Evolutionary conservation across 2,329 filamentous ascomycete genomes (phyloP), one percentile per base, ranked within the genome.

Genomic region (Lecanosticta acicola): DNA sequence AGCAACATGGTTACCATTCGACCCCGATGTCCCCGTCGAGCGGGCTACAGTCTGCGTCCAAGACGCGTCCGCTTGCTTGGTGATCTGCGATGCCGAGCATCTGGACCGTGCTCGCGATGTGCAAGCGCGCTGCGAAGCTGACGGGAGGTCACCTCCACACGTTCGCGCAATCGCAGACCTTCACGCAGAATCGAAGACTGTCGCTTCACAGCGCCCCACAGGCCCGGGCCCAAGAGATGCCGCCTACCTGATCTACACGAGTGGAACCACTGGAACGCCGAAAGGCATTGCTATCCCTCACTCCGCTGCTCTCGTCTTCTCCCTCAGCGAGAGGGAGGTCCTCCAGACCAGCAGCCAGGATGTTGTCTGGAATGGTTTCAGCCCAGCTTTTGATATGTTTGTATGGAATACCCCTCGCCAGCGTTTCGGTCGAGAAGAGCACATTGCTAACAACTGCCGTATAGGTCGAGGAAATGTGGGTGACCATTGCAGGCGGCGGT

Each of bases 241-340:
- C 20, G 53, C 53, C 17, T 59, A 54, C 37, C 50, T 64, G 20
- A 59, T 63, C 19, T 61, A 59, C 49, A 59, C 61, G 21, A 58
- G 56, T 16, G 57, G 60, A n/a, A 58, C 54, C 16, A 59, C 54
- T 4, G 56, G 58, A 7, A 53, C 54, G 8, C 56, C 60, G 3
- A 63, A 61, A 34, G 57, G 57, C 1, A 55, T 59, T 17, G 51
- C 53, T 1, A 55, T 57, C 17, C 49, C 53, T 2, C 53, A 60
- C 19, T 53, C 50, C 14, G 52, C 52, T 18, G 52, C 52, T 3
- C 38, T 55, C 14, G 49, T 41, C 11, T 55, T 55, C 40, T 51
- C 48, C 4, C 32, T 55, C 8, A 53, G 50, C 19, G 54, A 55
- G 32, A 40, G 54, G n/a, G 48, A 57, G 34, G 50, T 55, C 11